Evolutionary conservation across 1,284 basidiomycete species (phyloP), one percentile per base, ranked within the genome.

Genomic region (Limonomyces culmigenus): DNA sequence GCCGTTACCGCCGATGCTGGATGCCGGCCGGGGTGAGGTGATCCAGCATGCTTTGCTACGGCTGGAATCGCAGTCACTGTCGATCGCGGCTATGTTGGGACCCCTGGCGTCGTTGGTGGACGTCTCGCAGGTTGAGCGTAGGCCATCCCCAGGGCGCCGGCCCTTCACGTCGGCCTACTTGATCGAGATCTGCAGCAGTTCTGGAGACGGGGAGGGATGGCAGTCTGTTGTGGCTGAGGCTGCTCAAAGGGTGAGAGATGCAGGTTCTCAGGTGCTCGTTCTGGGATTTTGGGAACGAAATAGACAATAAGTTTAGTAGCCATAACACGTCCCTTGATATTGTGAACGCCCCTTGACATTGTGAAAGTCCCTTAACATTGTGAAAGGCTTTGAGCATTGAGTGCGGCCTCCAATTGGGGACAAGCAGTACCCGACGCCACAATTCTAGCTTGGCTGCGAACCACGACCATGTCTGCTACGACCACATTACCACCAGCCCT

Each of bases 401-500:
- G 25, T 27, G 25, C 10, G 8, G n/a, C 10, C 25, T n/a, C 25
- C n/a, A n/a, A 8, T n/a, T n/a, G 10, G 8, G 10, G 8, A 8
- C 8, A 8, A n/a, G 10, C 25, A 27, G n/a, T 27, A 27, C 25
- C 8, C 10, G 25, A 27, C 8, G 25, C 21, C 27, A 29, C n/a
- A 2, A 21, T 27, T 17, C 19, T 19, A n/a, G 27, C 12, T 34
- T 17, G 33, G 15, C 18, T 10, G 32, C 18, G 33, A 30, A 31
- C 23, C n/a, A 10, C 30, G 16, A 45, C 59, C 40, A 59, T 63
- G 45, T 48, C 62, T 35, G 68, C 67, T 49, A 67, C 74, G 34
- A 65, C 83, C 39, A 62, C 66, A 38, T 72, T 66, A 8, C 74
- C 76, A 13, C 76, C 75, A 35, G 47, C 63, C 19, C 62, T 85